phyloP scores from a whole-genome alignment of 2,329 filamentous ascomycete genomes.

The Pyricularia grisea region DNA sequence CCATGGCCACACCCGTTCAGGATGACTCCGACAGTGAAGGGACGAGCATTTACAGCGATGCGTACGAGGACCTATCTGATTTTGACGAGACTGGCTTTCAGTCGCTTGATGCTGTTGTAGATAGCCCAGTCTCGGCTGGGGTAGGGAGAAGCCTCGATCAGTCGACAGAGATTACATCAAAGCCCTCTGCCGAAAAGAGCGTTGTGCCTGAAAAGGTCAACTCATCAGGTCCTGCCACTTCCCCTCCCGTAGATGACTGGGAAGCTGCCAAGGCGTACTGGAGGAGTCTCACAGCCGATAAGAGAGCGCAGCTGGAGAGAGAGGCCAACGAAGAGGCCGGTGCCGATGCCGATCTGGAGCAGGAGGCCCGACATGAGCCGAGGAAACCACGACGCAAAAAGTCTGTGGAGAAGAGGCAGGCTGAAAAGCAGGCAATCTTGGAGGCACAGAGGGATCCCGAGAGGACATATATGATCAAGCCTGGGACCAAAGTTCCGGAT shows the following conservation, averaged over 20 bases:
- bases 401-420: conserved; percentile 29
- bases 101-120: conserved; percentile 64
- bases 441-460: conserved; percentile 16
- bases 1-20: conserved; percentile 13
- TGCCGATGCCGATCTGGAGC: conserved; percentile 34
- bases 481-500: conserved; percentile 15
- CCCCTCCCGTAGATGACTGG: conserved; percentile 42
- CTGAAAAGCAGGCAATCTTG: conserved; percentile 25
- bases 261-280: conserved; percentile 60
- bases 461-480: conserved; percentile 20
- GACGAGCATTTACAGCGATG: conserved; percentile 63
- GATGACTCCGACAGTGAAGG: conserved; percentile 22
- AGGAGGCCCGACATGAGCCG: conserved; percentile 18
- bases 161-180: background rate
- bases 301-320: conserved; percentile 51
- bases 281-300: conserved; percentile 54
- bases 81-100: conserved; percentile 57
- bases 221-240: background rate
- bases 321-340: conserved; percentile 46
- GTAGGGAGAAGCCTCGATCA: background rate
- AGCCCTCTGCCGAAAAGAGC: background rate
- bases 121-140: conserved; percentile 32
- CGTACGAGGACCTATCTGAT: conserved; percentile 63
- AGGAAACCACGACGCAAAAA: conserved; percentile 30
- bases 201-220: background rate